Base-by-base conservation (phyloP, 2,329 filamentous ascomycete genomes). In the Botrytis deweyae region DNA sequence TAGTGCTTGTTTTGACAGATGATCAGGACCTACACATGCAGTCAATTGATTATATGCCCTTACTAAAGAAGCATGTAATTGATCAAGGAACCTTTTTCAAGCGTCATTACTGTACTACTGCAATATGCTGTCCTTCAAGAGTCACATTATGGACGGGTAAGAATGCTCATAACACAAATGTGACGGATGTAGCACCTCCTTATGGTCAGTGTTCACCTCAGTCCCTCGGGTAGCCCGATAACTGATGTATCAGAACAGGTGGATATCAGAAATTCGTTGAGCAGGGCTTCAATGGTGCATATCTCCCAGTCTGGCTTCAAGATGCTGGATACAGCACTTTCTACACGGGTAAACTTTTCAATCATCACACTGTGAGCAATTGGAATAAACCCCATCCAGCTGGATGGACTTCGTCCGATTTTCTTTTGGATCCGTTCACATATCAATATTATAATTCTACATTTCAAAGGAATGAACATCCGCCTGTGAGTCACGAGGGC, bases 311-410 rank as follows among this genome's bases (percentile, higher is more conserved):
- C 0, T 93, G 91, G 91, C 82, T 94, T n/a, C 89, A 92, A 76
- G 81, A 87, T 6, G 88, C 87, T 0, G 91, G 90, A 0, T 93
- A 93, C 79, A 88, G 88, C 76, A 93, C 91, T 0, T 93, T 92
- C 78, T 93, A 93, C 77, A 88, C 88, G 0, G 92, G 90, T n/a
- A 93, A 94, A 83, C 84, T 6, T 87, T 91, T 91, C 82, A 93
- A 93, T 76, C 84, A 86, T 0, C 90, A 92, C 70, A 87, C 84
- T 0, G 83, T 87, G 2, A 78, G 84, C 0, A 93, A 91, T 74
- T 93, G 92, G 79, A 82, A 91, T 78, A 83, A 83, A 0, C 90
- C 90, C 0, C 85, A 84, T 61, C 85, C 87, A 0, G 85, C 84
- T 0, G 90, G 90, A 0, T 93, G 88, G 90, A 0, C 85, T 82